Evolutionary conservation across 225 moss, liverwort and hornwort genomes (phyloP), one percentile per base, ranked within the genome.

Genomic region (Physcomitrium patens): DNA sequence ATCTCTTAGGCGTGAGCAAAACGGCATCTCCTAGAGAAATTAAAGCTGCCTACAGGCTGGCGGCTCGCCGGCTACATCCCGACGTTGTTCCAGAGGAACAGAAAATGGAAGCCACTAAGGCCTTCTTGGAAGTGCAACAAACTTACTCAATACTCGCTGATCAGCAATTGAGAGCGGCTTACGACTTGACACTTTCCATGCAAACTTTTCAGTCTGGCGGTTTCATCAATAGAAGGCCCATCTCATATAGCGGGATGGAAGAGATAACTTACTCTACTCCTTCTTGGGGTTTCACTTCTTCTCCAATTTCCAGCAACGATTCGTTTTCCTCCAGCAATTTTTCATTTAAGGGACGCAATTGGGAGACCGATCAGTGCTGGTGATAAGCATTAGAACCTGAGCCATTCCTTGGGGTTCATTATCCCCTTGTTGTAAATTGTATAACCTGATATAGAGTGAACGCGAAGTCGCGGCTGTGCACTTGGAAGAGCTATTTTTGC

Each of bases 361-460:
- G 93, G 93, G 93, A 93, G 75, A 89, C 87, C 0, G 93, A 93
- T 78, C 93, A 93, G 73, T 93, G 91, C 80, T 93, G 92, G 92
- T 90, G 78, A 73, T 23, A 16, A 83, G 81, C 73, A 18, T 42
- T 49, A 14, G 10, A 1, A 0, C 22, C 12, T 56, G 8, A 2
- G 26, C 74, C 16, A 73, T 67, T 73, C 69, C 76, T 69, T 73
- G 71, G 79, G 80, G 54, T 75, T 59, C 80, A 57, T 41, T 48
- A 47, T 52, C 46, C 73, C 68, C 56, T 65, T 47, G 1, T 22
- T 67, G 66, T 51, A 52, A 67, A 70, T 20, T 49, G n/a, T 75
- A 78, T 78, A 63, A 0, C 22, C 3, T 63, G 18, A 18, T 2
- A 46, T 52, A 15, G 56, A 62, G 62, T 43, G 7, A 26, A 71